A percentile compares a stretch with the other conserved stretches of the same genome.
Evolutionary conservation across 257 asterid genomes (phyloP).

Genomic region (Perilla frutescens): DNA sequence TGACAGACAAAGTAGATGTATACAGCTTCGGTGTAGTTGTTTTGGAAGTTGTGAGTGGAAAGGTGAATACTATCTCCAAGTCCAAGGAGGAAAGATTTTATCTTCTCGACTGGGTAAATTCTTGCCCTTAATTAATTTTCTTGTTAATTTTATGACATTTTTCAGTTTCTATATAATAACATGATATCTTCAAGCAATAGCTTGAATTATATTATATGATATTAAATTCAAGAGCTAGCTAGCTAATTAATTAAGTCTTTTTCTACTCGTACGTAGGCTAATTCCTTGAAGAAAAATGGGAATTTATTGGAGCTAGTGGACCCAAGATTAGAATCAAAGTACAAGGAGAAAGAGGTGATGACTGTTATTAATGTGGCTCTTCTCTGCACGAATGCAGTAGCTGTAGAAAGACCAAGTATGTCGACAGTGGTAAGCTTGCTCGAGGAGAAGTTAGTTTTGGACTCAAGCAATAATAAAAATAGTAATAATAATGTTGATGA

Average conservation of each 20-base stretch:
- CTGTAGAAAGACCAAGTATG: constrained; percentile 66
- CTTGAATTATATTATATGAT: no score
- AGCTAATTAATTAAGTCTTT: neutral
- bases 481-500: neutral
- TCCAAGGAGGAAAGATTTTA: constrained; percentile 42
- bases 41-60: constrained; percentile 55
- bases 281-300: constrained; percentile 49
- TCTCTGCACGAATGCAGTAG: constrained; percentile 50
- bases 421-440: constrained; percentile 67
- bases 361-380: constrained; percentile 53
- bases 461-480: neutral
- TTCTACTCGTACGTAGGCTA: constrained; percentile 45
- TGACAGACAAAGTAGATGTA: constrained; percentile 69
- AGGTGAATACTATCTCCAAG: constrained; percentile 45
- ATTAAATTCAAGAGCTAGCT: neutral
- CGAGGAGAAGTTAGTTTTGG: constrained; percentile 49
- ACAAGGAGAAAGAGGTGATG: constrained; percentile 46
- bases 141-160: no score
- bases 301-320: constrained; percentile 59
- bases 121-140: no score
- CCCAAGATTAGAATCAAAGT: constrained; percentile 49
- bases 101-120: constrained; percentile 61
- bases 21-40: constrained; percentile 64
- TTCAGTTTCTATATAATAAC: no score
- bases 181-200: no score